Evolutionary conservation across 169 alveolate species (phyloP).

Genomic region (Plasmodium ovale): DNA sequence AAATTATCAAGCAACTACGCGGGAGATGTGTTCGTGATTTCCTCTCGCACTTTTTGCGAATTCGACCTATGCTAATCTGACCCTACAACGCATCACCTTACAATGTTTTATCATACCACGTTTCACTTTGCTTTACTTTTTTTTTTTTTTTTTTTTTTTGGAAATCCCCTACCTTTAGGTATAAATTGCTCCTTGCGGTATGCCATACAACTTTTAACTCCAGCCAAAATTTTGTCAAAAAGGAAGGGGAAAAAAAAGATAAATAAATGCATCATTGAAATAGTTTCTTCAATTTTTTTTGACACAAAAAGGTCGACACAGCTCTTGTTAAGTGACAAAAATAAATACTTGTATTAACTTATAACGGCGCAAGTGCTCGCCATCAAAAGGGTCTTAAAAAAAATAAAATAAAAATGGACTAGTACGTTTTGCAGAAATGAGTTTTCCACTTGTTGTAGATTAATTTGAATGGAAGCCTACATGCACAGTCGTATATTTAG

Average conservation of each 20-base stretch:
- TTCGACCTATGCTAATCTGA: too few species aligned
- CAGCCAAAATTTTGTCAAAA: conserved; percentile 94
- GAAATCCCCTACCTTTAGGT: conserved; percentile 44
- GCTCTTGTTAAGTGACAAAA: conserved; percentile 90
- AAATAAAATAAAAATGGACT: neutral
- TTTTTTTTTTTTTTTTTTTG: conserved; percentile 86
- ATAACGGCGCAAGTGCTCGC: too few species aligned
- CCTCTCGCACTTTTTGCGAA: too few species aligned
- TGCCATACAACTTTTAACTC: conserved; percentile 95
- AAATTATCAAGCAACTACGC: conserved; percentile 93
- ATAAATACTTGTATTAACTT: conserved; percentile 64
- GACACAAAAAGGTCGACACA: conserved; percentile 96
- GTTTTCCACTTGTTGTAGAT: too few species aligned
- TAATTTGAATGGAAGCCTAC: too few species aligned
- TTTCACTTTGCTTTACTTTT: conserved; percentile 91
- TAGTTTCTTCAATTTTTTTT: conserved; percentile 92
- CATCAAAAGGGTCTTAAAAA: too few species aligned
- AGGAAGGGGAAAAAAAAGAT: conserved; percentile 91
- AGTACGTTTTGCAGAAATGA: too few species aligned
- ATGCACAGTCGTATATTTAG: too few species aligned
- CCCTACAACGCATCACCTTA: conserved; percentile 30
- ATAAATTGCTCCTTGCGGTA: conserved; percentile 72
- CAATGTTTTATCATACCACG: conserved; percentile 91
- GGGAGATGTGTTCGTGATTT: too few species aligned
- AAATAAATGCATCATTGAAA: conserved; percentile 92